These are phyloP conservation scores for Ilex asprella DNA, from an alignment of 257 asterid genomes.

Conservation along the genomic window DNA sequence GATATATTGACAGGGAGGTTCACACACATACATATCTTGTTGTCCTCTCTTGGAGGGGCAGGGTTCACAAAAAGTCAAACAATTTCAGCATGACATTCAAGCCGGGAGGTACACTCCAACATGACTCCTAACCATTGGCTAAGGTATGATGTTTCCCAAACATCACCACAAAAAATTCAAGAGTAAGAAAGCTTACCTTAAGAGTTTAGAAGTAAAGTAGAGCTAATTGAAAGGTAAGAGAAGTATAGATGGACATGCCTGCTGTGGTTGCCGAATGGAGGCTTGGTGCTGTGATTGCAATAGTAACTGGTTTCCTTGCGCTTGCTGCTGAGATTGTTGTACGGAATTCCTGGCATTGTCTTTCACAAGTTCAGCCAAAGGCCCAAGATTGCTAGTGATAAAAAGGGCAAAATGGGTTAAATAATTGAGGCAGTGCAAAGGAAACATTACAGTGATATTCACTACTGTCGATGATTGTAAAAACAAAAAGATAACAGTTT, in stretches of 20 bases:
- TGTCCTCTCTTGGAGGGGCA: too few species aligned
- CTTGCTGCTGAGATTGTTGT: conserved; percentile 62
- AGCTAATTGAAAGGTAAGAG: conserved; percentile 8
- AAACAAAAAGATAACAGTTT: too few species aligned
- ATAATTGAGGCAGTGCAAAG: conserved; percentile 6
- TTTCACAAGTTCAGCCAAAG: conserved; percentile 70
- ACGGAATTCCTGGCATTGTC: conserved; percentile 54
- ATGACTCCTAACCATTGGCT: too few species aligned
- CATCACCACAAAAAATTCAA: neutral
- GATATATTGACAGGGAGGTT: neutral
- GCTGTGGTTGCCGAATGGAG: conserved; percentile 62
- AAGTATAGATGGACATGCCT: conserved; percentile 30
- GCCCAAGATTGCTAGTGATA: conserved; percentile 61
- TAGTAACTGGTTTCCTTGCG: conserved; percentile 58
- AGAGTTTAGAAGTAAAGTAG: conserved; percentile 1
- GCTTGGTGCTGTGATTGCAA: conserved; percentile 59
- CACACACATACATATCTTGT: too few species aligned
- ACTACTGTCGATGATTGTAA: too few species aligned
- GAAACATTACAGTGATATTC: neutral
- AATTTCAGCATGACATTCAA: too few species aligned
- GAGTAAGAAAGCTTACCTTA: conserved; percentile 1
- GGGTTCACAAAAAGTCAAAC: too few species aligned
- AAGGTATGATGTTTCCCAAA: neutral
- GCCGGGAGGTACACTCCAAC: too few species aligned
- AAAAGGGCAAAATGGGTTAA: conserved; percentile 12